phyloP scores from a whole-genome alignment of 495 filamentous ascomycete genomes.

The Podospora fimiseda region DNA sequence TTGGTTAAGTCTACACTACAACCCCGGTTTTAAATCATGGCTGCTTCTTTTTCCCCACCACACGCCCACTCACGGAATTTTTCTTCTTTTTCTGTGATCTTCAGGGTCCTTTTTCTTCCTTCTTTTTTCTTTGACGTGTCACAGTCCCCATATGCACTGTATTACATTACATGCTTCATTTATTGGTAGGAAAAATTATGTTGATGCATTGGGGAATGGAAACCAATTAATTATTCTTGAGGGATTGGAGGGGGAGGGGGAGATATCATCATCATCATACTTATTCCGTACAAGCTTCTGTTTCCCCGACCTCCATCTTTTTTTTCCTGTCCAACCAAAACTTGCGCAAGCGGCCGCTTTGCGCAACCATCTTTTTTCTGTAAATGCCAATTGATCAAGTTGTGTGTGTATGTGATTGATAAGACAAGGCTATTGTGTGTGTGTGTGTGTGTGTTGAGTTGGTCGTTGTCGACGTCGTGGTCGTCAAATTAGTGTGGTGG shows the following conservation, averaged over 20 bases:
- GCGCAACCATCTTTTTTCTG: too few relatives aligned
- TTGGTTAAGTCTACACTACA: background rate
- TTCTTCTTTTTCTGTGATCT: slow-evolving; percentile 9
- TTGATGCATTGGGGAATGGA: background rate
- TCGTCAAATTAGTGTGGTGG: too few relatives aligned
- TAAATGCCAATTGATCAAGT: too few relatives aligned
- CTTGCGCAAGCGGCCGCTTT: background rate
- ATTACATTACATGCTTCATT: background rate
- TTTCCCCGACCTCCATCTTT: background rate
- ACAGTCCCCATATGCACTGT: background rate
- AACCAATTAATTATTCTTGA: too few relatives aligned
- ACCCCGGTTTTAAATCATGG: slow-evolving; percentile 1
- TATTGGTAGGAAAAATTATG: background rate
- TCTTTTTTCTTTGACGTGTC: background rate
- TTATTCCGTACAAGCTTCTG: background rate
- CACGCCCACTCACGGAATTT: background rate
- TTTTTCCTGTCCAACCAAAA: background rate
- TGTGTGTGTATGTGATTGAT: too few relatives aligned
- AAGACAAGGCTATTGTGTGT: too few relatives aligned
- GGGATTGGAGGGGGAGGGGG: background rate
- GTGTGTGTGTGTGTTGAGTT: too few relatives aligned
- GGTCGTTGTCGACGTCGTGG: too few relatives aligned
- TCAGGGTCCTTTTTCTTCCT: slow-evolving; percentile 16
- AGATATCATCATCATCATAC: background rate
- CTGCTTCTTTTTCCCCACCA: background rate